Base-by-base conservation (phyloP, 2,329 filamentous ascomycete genomes). In the Clarireedia hainanense region DNA sequence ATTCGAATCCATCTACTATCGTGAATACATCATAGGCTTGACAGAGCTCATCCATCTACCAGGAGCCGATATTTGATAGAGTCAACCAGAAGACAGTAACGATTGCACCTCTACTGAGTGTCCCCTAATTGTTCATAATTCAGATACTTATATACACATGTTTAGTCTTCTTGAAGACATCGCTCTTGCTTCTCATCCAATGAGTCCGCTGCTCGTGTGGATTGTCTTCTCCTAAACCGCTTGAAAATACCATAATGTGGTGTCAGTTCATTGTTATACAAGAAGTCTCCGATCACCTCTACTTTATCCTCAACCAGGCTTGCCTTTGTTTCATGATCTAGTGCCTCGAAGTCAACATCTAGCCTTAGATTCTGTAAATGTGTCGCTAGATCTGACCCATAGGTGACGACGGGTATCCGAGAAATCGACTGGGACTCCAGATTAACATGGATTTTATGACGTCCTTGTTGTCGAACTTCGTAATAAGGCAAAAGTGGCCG, bases 401-500 rank as follows among this genome's bases (percentile, higher is more conserved):
- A 20, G 6, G 15, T 34, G 6, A 50, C 24, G 6, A 14, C 5
- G n/a, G 47, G 47, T 24, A 36, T 5, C 2, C n/a, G 14, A 24
- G 3, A 17, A 17, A 17, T n/a, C 6, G 2, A 15, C 9, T 42
- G 14, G 5, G 47, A 27, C 30, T 50, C 26, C 17, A 36, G 3
- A 30, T 53, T 34, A n/a, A 47, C 24, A 49, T 49, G 37, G 5
- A 58, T 15, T 48, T 73, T 74, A 14, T 3, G 30, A 34, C 12
- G 10, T 1, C 69, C 70, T 51, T 74, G 76, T 64, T 83, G 80
- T 4, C 66, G 57, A 1, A 65, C 66, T 55, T 78, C 74, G 30
- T 72, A 73, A 4, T 66, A 60, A 2, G 74, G 73, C 5, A 79
- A 62, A 4, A 84, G 69, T 2, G 77, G 79, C 45, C 65, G 66